These are phyloP conservation scores for Obba rivulosa DNA, from an alignment of 768 basidiomycete genomes.

Conservation along the genomic window DNA sequence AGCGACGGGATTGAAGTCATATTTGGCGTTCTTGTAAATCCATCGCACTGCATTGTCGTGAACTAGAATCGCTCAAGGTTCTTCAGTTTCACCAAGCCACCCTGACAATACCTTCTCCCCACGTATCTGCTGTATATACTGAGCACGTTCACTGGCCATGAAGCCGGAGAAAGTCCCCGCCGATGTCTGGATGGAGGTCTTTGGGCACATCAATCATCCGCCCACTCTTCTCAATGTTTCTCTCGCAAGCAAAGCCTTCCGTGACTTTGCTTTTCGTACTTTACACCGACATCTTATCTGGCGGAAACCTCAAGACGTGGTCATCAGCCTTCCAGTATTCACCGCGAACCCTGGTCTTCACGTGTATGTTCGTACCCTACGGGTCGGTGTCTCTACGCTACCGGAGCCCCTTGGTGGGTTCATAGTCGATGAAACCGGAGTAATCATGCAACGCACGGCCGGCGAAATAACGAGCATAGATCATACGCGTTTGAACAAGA, in stretches of 20 bases:
- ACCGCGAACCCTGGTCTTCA: constrained; percentile 9
- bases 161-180: constrained; percentile 23
- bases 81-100: too few relatives aligned
- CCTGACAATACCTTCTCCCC: too few relatives aligned
- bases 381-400: constrained; percentile 14
- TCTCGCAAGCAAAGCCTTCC: constrained; percentile 26
- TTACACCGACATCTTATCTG: constrained; percentile 32
- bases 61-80: too few relatives aligned
- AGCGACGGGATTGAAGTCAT: too few relatives aligned
- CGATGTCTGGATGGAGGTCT: constrained; percentile 35
- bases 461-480: not conserved
- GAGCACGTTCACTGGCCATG: too few relatives aligned
- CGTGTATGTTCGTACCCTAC: constrained; percentile 13
- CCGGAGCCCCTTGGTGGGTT: not conserved
- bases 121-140: too few relatives aligned
- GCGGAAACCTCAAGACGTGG: constrained; percentile 24
- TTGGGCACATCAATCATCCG: constrained; percentile 27
- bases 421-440: constrained; percentile 10
- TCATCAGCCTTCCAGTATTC: constrained; percentile 20
- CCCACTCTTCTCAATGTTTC: constrained; percentile 29
- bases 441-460: not conserved
- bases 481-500: not conserved
- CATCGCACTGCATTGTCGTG: too few relatives aligned
- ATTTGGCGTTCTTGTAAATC: too few relatives aligned
- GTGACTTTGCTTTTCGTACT: constrained; percentile 22